Conservation (phyloP, 257 asterid species). For the Solanum pinnatisectum region DNA sequence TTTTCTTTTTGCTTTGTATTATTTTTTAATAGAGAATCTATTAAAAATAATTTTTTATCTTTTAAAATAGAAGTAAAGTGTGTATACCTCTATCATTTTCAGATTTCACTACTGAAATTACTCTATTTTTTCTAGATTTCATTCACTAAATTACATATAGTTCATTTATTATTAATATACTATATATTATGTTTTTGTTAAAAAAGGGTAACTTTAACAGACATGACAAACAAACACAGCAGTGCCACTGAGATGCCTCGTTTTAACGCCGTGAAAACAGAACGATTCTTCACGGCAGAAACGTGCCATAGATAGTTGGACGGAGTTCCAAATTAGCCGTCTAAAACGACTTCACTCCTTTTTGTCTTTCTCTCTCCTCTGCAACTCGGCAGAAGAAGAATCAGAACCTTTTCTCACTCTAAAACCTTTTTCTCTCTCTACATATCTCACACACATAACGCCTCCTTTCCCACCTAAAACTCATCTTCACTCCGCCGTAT, state of each 20-base stretch:
- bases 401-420: constrained; percentile 36
- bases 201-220: background rate
- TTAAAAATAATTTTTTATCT: too few relatives aligned
- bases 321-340: constrained; percentile 27
- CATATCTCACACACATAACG: background rate
- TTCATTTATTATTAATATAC: too few relatives aligned
- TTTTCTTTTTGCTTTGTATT: background rate
- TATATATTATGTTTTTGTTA: too few relatives aligned
- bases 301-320: constrained; percentile 8
- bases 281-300: background rate
- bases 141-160: too few relatives aligned
- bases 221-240: background rate
- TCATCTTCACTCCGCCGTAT: constrained; percentile 11
- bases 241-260: background rate
- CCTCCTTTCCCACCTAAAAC: constrained; percentile 15
- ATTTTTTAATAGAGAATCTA: too few relatives aligned
- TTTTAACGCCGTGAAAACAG: constrained; percentile 29
- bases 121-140: too few relatives aligned
- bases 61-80: too few relatives aligned
- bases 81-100: too few relatives aligned
- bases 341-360: constrained; percentile 16
- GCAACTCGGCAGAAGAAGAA: constrained; percentile 21
- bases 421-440: constrained; percentile 8
- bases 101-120: too few relatives aligned
- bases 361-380: constrained; percentile 14